Conservation (phyloP, 495 filamentous ascomycete genomes). For the Penicillium macrosclerotiorum region DNA sequence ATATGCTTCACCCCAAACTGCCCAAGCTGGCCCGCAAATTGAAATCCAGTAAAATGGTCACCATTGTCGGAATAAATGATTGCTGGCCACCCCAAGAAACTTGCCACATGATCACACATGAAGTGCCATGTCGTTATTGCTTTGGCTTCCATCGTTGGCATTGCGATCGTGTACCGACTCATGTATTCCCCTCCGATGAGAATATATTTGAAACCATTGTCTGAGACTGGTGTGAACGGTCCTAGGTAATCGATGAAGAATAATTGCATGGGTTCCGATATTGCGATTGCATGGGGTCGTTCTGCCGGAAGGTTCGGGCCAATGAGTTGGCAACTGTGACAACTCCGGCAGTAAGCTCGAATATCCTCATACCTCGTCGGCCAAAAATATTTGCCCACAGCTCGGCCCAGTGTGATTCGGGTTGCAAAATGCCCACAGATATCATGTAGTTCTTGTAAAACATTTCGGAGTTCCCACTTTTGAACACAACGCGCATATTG, state of each 20-base stretch:
- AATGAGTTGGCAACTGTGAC: not conserved
- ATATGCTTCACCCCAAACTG: not conserved
- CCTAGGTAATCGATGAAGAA: not conserved
- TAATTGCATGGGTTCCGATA: not conserved
- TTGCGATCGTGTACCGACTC: not conserved
- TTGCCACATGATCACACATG: not conserved
- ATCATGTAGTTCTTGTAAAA: not conserved
- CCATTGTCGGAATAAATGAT: not conserved
- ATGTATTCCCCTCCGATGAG: not conserved
- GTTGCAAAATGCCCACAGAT: not conserved
- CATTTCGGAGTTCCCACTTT: not conserved
- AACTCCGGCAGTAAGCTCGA: not conserved
- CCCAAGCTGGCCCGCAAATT: not conserved
- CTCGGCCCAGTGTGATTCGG: not conserved
- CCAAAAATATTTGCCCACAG: not conserved
- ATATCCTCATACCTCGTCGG: not conserved
- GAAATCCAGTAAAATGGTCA: not conserved
- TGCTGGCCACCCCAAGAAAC: not conserved
- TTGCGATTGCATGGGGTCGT: not conserved
- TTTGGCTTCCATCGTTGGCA: not conserved
- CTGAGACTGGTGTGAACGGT: not conserved
- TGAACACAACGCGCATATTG: not conserved
- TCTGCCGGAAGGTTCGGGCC: not conserved
- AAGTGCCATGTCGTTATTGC: not conserved
- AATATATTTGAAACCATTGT: not conserved